Evolutionary conservation across 768 basidiomycete genomes (phyloP).

Genomic region (Ramaria sp.): DNA sequence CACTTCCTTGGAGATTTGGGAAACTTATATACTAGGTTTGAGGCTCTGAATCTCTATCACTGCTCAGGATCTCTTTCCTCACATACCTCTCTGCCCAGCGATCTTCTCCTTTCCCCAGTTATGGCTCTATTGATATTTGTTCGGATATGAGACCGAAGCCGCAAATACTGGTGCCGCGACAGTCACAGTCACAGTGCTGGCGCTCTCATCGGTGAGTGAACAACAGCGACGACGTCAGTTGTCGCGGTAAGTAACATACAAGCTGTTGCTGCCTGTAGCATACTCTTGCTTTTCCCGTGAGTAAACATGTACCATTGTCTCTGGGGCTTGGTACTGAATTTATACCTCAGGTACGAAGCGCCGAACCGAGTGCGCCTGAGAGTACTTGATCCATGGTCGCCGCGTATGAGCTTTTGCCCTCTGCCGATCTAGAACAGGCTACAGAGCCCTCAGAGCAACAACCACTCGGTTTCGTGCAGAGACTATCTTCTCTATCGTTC

Average conservation of each 20-base stretch:
- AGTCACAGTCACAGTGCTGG: too few species aligned
- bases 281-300: not conserved
- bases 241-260: not conserved
- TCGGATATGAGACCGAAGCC: too few species aligned
- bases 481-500: not conserved
- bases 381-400: slow-evolving; percentile 4
- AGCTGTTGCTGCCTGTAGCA: not conserved
- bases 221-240: too few species aligned
- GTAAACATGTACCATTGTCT: not conserved
- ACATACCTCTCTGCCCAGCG: too few species aligned
- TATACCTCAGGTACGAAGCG: not conserved
- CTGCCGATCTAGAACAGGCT: not conserved
- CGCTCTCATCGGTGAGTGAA: too few species aligned
- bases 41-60: too few species aligned
- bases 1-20: too few species aligned
- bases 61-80: too few species aligned
- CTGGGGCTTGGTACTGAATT: not conserved
- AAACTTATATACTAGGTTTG: too few species aligned
- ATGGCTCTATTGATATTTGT: too few species aligned
- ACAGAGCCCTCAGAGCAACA: not conserved
- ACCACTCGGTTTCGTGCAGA: not conserved
- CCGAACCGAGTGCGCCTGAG: too few species aligned
- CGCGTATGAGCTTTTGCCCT: not conserved
- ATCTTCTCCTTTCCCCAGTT: too few species aligned
- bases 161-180: not conserved